These are phyloP conservation scores for Trichosporon asahii DNA, from an alignment of 1,284 basidiomycete species.

Conservation along the genomic window DNA sequence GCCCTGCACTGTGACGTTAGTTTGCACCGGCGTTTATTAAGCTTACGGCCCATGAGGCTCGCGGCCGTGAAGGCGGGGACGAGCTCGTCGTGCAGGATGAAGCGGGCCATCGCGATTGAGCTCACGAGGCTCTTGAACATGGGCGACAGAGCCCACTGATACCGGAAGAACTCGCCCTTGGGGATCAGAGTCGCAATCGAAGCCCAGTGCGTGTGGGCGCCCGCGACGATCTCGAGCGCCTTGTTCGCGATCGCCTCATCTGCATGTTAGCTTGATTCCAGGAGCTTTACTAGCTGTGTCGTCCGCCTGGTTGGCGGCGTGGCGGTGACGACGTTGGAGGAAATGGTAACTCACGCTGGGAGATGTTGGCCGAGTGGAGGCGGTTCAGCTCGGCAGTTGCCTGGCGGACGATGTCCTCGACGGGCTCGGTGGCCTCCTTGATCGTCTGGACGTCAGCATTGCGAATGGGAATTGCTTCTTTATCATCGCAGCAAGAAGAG, in stretches of 20 bases:
- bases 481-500: too few relatives aligned
- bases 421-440: constrained; percentile 46
- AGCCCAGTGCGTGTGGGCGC: constrained; percentile 37
- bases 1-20: constrained; percentile 33
- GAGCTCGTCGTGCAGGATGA: constrained; percentile 48
- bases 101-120: constrained; percentile 43
- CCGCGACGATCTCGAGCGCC: constrained; percentile 37
- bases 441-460: constrained; percentile 34
- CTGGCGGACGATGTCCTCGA: constrained; percentile 43
- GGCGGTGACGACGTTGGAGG: too few relatives aligned
- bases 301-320: too few relatives aligned
- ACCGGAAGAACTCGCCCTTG: constrained; percentile 50
- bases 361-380: constrained; percentile 41
- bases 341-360: constrained; percentile 37
- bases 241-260: constrained; percentile 40
- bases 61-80: constrained; percentile 42
- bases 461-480: too few relatives aligned
- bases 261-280: constrained; percentile 21
- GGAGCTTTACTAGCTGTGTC: too few relatives aligned
- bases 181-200: constrained; percentile 44
- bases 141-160: constrained; percentile 44
- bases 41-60: constrained; percentile 47
- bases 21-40: not conserved
- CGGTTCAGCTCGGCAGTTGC: constrained; percentile 47
- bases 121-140: constrained; percentile 44